phyloP scores from a whole-genome alignment of 352 stramenopile species.

The Globisporangium irregulare region DNA sequence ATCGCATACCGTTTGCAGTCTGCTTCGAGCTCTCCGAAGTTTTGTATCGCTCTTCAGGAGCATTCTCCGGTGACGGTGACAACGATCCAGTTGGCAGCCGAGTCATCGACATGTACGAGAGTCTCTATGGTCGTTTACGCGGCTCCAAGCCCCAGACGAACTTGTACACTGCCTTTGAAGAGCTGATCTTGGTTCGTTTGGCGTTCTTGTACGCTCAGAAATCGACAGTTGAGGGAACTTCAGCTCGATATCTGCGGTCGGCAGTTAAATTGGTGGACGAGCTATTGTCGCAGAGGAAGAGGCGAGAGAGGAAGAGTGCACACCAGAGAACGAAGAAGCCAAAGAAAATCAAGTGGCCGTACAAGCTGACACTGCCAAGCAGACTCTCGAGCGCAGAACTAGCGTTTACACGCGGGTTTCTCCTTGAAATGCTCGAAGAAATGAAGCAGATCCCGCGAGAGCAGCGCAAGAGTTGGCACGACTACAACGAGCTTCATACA shows the following conservation, averaged over 20 bases:
- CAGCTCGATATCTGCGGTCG: conserved; percentile 19
- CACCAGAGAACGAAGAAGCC: conserved; percentile 11
- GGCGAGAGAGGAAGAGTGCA: background rate
- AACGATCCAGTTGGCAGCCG: background rate
- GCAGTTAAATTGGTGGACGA: conserved; percentile 29
- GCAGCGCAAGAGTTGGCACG: conserved; percentile 35
- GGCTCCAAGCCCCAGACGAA: conserved; percentile 24
- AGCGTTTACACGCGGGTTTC: conserved; percentile 30
- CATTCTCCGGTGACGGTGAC: conserved; percentile 9
- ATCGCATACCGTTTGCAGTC: conserved; percentile 52
- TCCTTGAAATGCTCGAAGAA: conserved; percentile 36
- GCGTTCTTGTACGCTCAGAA: conserved; percentile 44
- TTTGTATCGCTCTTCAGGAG: conserved; percentile 34
- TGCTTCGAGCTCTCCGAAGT: conserved; percentile 66
- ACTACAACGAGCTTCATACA: conserved; percentile 44
- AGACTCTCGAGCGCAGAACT: conserved; percentile 32
- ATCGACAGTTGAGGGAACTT: conserved; percentile 5
- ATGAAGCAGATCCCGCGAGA: conserved; percentile 22
- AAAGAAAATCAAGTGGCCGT: conserved; percentile 36
- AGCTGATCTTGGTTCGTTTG: conserved; percentile 48
- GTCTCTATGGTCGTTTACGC: conserved; percentile 47
- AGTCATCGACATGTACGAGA: conserved; percentile 53
- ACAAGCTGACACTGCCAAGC: conserved; percentile 23
- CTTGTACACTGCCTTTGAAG: conserved; percentile 42
- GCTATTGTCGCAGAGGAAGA: conserved; percentile 28